Base-by-base conservation (phyloP, 1,284 basidiomycete genomes). In the Mycena sp. region DNA sequence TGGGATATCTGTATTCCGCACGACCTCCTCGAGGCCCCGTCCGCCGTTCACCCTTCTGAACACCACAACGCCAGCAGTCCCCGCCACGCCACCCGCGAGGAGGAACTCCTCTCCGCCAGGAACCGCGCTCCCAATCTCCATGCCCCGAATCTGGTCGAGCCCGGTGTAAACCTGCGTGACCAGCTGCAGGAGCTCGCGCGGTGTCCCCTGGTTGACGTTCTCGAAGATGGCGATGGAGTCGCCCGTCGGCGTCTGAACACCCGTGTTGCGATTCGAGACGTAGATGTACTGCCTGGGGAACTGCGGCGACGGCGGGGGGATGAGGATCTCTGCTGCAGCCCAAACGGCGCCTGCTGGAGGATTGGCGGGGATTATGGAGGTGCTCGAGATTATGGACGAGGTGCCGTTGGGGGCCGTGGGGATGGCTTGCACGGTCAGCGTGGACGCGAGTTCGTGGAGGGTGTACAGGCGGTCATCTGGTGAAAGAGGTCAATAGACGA, bases 171-270 rank as follows among this genome's bases (percentile, higher is more conserved):
- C 82, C 58, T 87, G 84, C 19, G 77, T 79, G 17, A 81, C 73
- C 16, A 81, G 67, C 38, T 70, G 66, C 61, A 78, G 64, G 0
- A 77, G 80, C 43, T 83, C 81, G 23, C 71, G 72, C 3, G 63
- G 45, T 21, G 69, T 72, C 11, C 74, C 78, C 59, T 76, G 72
- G 57, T 77, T 56, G 21, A 83, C 72, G 59, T 81, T 80, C 68
- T 85, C 77, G 69, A 86, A 87, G 61, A 91, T 84, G 10, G 87
- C 85, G 65, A 91, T 88, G 0, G 85, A 80, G 73, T 91, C 89
- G 10, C 88, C 88, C 4, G 75, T 78, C 59, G 77, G 72, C 60
- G 79, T 82, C 70, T 79, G 81, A 46, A 76, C 79, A 9, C 82
- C 85, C 0, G 73, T 83, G 72, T 90, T 88, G 56, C 89, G 83